Percentiles rank a stretch among this genome's conserved stretches.
Evolutionary conservation across 768 basidiomycete genomes (phyloP).

Genomic region (Mycena haematopus): DNA sequence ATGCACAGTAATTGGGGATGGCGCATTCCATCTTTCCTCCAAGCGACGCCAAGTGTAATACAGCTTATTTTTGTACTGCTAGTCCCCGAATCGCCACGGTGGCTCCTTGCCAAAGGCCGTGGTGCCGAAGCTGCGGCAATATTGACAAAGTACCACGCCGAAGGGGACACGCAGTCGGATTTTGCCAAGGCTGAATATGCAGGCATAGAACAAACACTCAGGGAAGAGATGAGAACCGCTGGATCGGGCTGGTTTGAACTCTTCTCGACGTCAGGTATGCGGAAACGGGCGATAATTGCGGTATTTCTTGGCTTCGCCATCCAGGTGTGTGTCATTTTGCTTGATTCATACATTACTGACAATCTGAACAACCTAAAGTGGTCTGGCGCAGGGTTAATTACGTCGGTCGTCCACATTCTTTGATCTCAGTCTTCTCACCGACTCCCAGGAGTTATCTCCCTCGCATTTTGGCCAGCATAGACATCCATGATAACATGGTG

Average conservation of each 20-base stretch:
- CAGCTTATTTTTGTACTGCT: conserved; percentile 46
- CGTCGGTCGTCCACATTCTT: too few relatives aligned
- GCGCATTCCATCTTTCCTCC: conserved; percentile 51
- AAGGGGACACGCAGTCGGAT: conserved; percentile 37
- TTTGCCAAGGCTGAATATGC: conserved; percentile 12
- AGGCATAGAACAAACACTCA: conserved; percentile 3
- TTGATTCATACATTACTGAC: too few relatives aligned
- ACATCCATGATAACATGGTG: conserved; percentile 10
- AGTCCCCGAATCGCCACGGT: conserved; percentile 48
- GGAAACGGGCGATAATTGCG: conserved; percentile 8
- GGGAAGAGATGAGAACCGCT: neutral
- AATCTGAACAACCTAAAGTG: too few relatives aligned
- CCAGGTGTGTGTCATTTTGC: too few relatives aligned
- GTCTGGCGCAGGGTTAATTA: too few relatives aligned
- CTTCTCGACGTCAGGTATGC: conserved; percentile 8
- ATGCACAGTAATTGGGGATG: conserved; percentile 43
- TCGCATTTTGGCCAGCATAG: conserved; percentile 10
- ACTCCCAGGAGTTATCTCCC: conserved; percentile 16
- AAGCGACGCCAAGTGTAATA: conserved; percentile 35
- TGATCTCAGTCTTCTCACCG: too few relatives aligned
- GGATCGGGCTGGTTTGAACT: neutral
- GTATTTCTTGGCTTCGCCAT: conserved; percentile 9
- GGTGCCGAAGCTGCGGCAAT: conserved; percentile 42
- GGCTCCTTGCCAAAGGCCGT: conserved; percentile 44
- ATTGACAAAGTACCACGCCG: conserved; percentile 49